These are phyloP conservation scores for Phycomyces nitens DNA, from an alignment of 192 early-diverging fungal species.

Conservation along the genomic window DNA sequence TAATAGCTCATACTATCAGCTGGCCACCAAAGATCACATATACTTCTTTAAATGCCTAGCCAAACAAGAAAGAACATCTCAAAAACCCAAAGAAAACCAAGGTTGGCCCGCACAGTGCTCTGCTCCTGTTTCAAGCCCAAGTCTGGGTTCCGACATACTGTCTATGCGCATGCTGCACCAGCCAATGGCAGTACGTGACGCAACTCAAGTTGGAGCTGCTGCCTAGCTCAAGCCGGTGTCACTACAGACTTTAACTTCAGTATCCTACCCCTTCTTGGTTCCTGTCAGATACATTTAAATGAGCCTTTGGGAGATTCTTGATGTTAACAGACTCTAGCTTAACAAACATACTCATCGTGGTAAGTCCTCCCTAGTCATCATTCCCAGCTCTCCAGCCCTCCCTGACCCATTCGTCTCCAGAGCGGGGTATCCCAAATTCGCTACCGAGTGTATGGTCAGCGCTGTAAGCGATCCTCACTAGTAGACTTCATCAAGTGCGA, in stretches of 20 bases:
- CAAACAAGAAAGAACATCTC: too few species aligned
- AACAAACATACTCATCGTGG: conserved; percentile 34
- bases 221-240: background rate
- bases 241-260: background rate
- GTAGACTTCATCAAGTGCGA: conserved; percentile 13
- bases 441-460: conserved; percentile 30
- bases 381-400: background rate
- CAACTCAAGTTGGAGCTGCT: background rate
- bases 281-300: background rate
- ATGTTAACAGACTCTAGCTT: conserved; percentile 33
- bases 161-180: background rate
- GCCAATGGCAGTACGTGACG: background rate
- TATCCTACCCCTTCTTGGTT: background rate
- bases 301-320: conserved; percentile 5
- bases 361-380: conserved; percentile 1
- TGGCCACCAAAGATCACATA: too few species aligned
- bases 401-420: conserved; percentile 9
- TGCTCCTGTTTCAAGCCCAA: too few species aligned
- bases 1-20: too few species aligned
- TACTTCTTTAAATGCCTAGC: too few species aligned
- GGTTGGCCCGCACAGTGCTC: too few species aligned
- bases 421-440: conserved; percentile 36
- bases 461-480: conserved; percentile 17
- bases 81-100: too few species aligned
- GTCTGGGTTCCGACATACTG: background rate